Evolutionary conservation across 2,329 filamentous ascomycete genomes (phyloP), one percentile per base, ranked within the genome.

Genomic region (Aspergillus tanneri): DNA sequence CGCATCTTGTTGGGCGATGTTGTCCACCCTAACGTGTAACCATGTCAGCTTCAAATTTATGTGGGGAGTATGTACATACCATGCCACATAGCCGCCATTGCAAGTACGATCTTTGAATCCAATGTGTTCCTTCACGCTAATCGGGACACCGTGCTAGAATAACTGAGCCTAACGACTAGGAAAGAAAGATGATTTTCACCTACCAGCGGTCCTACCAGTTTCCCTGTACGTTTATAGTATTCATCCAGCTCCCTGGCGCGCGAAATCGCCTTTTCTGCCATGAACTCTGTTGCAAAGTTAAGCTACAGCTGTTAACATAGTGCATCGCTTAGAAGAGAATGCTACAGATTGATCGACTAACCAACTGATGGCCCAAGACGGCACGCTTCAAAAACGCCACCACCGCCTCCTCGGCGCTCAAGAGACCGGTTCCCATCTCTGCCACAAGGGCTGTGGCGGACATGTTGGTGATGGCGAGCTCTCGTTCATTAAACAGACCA

Each of bases 101-200:
- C 63, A 66, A 1, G 61, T 66, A 19, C 55, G 65, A 1, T 78
- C 80, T 47, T 77, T 77, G 22, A 85, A 70, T 8, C 81, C 76
- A 60, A 85, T 81, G 11, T 82, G 80, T 44, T 86, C 83, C 56
- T 85, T 86, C 3, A 83, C 64, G 34, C 72, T 77, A 43, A 83
- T 74, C 0, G 80, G 80, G 5, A 83, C 63, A 0, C 78, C 81
- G 56, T 80, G 80, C 50, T 56, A 40, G 25, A 34, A 28, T 36
- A 39, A 30, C n/a, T n/a, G n/a, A n/a, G n/a, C n/a, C n/a, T n/a
- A n/a, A n/a, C n/a, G n/a, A n/a, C n/a, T n/a, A n/a, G n/a, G n/a
- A n/a, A n/a, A n/a, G n/a, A n/a, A n/a, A n/a, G n/a, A n/a, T n/a
- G n/a, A 7, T 34, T 7, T 19, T 5, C 8, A 34, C 30, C 14